phyloP scores from a whole-genome alignment of 78 protist species.

The Diacronema lutheri region DNA sequence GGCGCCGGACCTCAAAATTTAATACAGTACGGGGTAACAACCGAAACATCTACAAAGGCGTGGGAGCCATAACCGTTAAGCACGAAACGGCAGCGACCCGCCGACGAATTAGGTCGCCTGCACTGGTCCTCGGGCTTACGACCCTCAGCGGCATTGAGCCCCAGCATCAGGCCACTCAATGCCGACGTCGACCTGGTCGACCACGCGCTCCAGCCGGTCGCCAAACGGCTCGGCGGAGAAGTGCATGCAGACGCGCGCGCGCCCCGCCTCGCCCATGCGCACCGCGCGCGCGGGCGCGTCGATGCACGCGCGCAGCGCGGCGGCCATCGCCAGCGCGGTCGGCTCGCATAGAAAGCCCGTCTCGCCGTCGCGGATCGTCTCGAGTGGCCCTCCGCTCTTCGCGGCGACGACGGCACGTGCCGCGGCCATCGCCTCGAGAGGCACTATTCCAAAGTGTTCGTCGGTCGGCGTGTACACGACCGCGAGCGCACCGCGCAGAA shows the following conservation, averaged over 20 bases:
- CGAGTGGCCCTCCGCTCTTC: not conserved
- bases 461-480: conserved; percentile 91
- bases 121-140: too few relatives aligned
- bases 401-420: not conserved
- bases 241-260: not conserved
- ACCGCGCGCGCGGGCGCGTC: not conserved
- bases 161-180: too few relatives aligned
- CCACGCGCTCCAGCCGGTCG: not conserved
- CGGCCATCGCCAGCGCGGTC: not conserved
- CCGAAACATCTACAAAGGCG: too few relatives aligned
- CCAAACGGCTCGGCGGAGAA: not conserved
- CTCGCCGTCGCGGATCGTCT: not conserved
- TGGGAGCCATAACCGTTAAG: too few relatives aligned
- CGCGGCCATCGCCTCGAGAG: conserved; percentile 80
- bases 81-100: too few relatives aligned
- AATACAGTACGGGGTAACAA: too few relatives aligned
- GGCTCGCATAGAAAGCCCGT: conserved; percentile 2
- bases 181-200: not conserved
- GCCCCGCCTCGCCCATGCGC: not conserved
- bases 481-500: not conserved
- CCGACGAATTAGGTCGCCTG: too few relatives aligned
- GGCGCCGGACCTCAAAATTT: too few relatives aligned
- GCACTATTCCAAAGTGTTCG: conserved; percentile 99
- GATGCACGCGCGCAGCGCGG: not conserved
- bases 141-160: too few relatives aligned